Conservation (phyloP, 345 rosid species). For the Laguncularia racemosa region DNA sequence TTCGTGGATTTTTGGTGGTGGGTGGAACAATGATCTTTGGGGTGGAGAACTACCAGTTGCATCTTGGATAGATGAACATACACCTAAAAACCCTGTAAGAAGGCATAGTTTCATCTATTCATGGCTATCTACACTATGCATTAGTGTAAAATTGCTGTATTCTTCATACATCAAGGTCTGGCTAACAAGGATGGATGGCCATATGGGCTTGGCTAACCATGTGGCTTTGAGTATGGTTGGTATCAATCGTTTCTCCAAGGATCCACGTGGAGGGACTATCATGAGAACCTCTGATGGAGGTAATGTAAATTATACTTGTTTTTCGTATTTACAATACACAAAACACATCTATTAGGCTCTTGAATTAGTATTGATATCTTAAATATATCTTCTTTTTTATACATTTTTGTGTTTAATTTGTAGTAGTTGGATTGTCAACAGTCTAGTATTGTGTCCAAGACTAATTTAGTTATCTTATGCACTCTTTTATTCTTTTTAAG, state of each 20-base stretch:
- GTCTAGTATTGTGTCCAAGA: no score
- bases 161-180: conserved; percentile 47
- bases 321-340: neutral
- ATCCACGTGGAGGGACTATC: conserved; percentile 74
- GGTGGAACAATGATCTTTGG: conserved; percentile 97
- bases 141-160: neutral
- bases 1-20: conserved; percentile 85
- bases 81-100: conserved; percentile 70
- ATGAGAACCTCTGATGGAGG: conserved; percentile 54
- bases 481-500: no score
- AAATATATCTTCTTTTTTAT: no score
- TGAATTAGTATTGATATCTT: no score
- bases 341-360: no score
- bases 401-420: no score
- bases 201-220: conserved; percentile 90
- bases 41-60: conserved; percentile 83
- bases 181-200: conserved; percentile 87
- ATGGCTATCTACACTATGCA: neutral
- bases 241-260: conserved; percentile 39
- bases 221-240: conserved; percentile 61
- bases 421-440: no score
- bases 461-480: no score
- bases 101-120: neutral
- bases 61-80: conserved; percentile 77
- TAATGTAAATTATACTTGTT: conserved; percentile 15